These are phyloP conservation scores for Kwoniella bestiolae DNA, from an alignment of 768 basidiomycete species.

Conservation along the genomic window DNA sequence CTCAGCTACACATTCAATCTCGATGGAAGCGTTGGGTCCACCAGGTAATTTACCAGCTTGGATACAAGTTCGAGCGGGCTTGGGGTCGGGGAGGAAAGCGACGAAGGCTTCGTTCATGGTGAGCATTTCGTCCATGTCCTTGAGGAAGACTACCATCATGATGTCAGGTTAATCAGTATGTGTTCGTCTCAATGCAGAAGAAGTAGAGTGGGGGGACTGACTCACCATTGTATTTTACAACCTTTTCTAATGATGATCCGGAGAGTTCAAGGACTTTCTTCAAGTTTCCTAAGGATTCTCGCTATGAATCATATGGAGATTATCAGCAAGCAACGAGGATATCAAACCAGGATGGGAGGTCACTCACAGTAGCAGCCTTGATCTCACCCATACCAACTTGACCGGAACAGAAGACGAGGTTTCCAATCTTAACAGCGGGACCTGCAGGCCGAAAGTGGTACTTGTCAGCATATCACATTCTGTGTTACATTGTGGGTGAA, in stretches of 20 bases:
- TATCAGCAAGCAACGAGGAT: neutral
- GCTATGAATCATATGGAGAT: neutral
- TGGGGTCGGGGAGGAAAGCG: constrained; percentile 15
- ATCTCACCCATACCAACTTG: constrained; percentile 48
- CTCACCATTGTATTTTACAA: constrained; percentile 34
- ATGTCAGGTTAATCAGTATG: too few species aligned
- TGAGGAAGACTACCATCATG: constrained; percentile 35
- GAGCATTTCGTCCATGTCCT: constrained; percentile 40
- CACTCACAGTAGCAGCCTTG: constrained; percentile 47
- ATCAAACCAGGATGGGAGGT: neutral
- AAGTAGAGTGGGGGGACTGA: too few species aligned
- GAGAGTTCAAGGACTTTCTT: constrained; percentile 43
- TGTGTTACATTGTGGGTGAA: too few species aligned
- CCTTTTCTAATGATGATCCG: constrained; percentile 38
- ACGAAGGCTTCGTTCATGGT: constrained; percentile 46
- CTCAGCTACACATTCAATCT: constrained; percentile 29
- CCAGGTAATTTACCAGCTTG: constrained; percentile 23
- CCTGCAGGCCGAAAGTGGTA: too few species aligned
- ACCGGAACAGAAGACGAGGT: constrained; percentile 49
- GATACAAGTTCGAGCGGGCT: constrained; percentile 27
- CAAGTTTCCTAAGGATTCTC: constrained; percentile 29
- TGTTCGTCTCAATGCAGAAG: too few species aligned
- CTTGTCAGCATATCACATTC: neutral
- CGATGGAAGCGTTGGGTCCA: constrained; percentile 16
- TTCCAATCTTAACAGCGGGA: constrained; percentile 48